A percentile compares a stretch with the other conserved stretches of the same genome.
These are phyloP conservation scores for Salix dunnii DNA, from an alignment of 345 rosid species.

Conservation along the genomic window DNA sequence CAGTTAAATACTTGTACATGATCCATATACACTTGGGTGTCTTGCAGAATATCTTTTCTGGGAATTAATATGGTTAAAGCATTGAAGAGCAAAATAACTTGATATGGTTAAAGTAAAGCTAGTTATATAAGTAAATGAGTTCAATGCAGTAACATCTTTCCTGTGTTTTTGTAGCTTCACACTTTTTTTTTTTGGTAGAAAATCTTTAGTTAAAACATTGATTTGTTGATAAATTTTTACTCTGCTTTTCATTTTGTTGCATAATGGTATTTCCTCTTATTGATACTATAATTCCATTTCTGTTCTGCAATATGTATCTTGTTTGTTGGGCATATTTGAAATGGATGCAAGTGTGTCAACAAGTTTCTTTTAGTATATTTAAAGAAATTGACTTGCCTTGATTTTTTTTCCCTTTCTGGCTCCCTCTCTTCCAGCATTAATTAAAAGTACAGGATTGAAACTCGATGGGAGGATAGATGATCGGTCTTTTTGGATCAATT, in stretches of 20 bases:
- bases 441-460: constrained; percentile 72
- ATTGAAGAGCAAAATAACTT: neutral
- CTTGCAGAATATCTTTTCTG: neutral
- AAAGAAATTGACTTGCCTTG: neutral
- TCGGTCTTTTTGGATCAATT: constrained; percentile 78
- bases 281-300: neutral
- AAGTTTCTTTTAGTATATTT: neutral
- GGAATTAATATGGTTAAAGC: neutral
- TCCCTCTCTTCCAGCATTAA: constrained; percentile 52
- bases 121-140: neutral
- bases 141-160: neutral
- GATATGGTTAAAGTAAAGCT: neutral
- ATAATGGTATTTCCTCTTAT: neutral
- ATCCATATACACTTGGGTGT: neutral
- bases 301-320: neutral
- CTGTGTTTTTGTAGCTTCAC: neutral
- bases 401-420: neutral
- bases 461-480: constrained; percentile 86
- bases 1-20: neutral
- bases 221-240: neutral
- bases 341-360: neutral
- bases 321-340: neutral
- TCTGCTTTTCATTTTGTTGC: neutral
- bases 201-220: neutral
- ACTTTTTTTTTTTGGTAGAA: neutral